phyloP scores from a whole-genome alignment of 768 basidiomycete species.

The Rhodotorula taiwanensis region DNA sequence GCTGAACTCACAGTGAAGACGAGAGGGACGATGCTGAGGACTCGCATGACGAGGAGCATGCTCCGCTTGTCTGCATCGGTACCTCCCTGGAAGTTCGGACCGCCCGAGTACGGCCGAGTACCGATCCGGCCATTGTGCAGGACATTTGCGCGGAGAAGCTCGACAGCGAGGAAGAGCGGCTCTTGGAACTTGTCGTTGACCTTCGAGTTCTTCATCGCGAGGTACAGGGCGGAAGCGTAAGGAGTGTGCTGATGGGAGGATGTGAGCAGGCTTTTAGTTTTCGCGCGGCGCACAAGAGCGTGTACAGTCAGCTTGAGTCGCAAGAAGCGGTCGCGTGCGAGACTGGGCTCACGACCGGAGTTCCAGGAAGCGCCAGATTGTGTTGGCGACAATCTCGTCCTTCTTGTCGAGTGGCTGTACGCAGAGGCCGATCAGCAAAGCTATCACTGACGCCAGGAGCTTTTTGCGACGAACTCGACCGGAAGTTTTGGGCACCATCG shows the following conservation, averaged over 20 bases:
- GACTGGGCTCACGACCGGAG: conserved; percentile 68
- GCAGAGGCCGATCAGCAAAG: conserved; percentile 39
- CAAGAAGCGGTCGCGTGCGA: too few relatives aligned
- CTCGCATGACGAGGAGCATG: conserved; percentile 94
- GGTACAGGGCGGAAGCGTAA: conserved; percentile 83
- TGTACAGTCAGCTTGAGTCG: too few relatives aligned
- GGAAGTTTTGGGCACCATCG: conserved; percentile 52
- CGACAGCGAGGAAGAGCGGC: conserved; percentile 85
- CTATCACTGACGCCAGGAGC: too few relatives aligned
- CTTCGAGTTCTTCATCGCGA: conserved; percentile 65
- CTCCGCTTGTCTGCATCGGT: conserved; percentile 53
- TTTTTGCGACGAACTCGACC: too few relatives aligned
- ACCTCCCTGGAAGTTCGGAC: conserved; percentile 47
- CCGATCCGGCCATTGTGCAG: conserved; percentile 55
- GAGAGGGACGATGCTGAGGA: conserved; percentile 87
- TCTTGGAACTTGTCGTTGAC: conserved; percentile 99
- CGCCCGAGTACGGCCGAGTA: conserved; percentile 29
- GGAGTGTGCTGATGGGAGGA: conserved; percentile 83
- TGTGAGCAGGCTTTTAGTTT: conserved; percentile 81
- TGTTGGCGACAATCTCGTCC: conserved; percentile 96
- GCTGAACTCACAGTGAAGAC: conserved; percentile 69
- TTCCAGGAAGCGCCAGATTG: conserved; percentile 96
- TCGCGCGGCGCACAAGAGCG: conserved; percentile 29
- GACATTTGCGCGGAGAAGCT: conserved; percentile 90
- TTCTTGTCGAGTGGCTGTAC: conserved; percentile 75